Conservation (phyloP, 2,329 filamentous ascomycete genomes). For the Scopulariopsis brevicaulis region DNA sequence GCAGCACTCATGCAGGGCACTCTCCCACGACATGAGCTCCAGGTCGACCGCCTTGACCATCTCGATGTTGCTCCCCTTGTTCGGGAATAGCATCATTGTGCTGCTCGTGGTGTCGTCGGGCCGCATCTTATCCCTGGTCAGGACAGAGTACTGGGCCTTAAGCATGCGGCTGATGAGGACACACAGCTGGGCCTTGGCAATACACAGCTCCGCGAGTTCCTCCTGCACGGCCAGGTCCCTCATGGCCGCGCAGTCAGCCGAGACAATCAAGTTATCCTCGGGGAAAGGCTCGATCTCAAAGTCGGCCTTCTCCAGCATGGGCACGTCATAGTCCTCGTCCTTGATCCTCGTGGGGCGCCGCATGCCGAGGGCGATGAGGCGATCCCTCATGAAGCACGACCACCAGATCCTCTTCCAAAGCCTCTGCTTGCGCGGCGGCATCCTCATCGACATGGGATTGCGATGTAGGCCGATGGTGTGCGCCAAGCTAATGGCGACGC, state of each 20-base stretch:
- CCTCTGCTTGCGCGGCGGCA: slow-evolving; percentile 62
- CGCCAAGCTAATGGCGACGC: slow-evolving; percentile 82
- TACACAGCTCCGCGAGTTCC: slow-evolving; percentile 77
- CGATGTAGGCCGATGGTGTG: slow-evolving; percentile 90
- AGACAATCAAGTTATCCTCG: slow-evolving; percentile 56
- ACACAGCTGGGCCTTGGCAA: slow-evolving; percentile 83
- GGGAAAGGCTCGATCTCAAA: slow-evolving; percentile 67
- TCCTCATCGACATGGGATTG: slow-evolving; percentile 65
- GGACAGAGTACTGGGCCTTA: slow-evolving; percentile 81
- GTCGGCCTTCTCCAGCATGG: slow-evolving; percentile 74
- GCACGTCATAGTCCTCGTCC: slow-evolving; percentile 86
- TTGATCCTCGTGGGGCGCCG: slow-evolving; percentile 85
- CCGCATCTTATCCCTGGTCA: slow-evolving; percentile 72
- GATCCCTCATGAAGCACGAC: slow-evolving; percentile 93
- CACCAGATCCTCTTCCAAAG: slow-evolving; percentile 97
- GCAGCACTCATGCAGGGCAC: slow-evolving; percentile 59
- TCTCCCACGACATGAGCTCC: slow-evolving; percentile 68
- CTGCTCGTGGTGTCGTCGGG: slow-evolving; percentile 64
- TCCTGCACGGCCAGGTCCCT: slow-evolving; percentile 63
- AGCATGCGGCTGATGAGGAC: slow-evolving; percentile 83
- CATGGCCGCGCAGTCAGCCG: slow-evolving; percentile 58
- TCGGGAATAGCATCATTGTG: slow-evolving; percentile 84
- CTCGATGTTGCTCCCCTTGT: slow-evolving; percentile 74
- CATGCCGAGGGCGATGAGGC: slow-evolving; percentile 88
- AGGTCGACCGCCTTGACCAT: slow-evolving; percentile 70